Percentiles rank a stretch among this genome's conserved stretches.
Evolutionary conservation across 805 yeast species (phyloP).

Genomic region (Candida bentonensis): DNA sequence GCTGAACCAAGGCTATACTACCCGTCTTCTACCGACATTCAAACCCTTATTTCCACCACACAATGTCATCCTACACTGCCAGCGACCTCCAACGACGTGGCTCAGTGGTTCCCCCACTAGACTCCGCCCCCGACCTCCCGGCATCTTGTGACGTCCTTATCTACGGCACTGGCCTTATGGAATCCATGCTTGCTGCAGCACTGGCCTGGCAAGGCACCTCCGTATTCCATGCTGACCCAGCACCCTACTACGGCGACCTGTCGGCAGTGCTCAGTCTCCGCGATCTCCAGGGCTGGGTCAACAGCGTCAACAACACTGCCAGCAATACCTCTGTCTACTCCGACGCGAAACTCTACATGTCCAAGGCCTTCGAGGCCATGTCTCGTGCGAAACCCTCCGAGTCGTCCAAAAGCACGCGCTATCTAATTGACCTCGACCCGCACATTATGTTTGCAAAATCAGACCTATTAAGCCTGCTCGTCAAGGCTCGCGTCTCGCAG

Average conservation of each 20-base stretch:
- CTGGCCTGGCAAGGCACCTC: slow-evolving; percentile 97
- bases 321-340: slow-evolving; percentile 25
- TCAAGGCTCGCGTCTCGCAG: slow-evolving; percentile 77
- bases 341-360: slow-evolving; percentile 71
- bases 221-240: slow-evolving; percentile 78
- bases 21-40: too few species aligned
- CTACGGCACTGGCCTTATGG: slow-evolving; percentile 85
- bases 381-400: slow-evolving; percentile 11
- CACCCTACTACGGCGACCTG: slow-evolving; percentile 79
- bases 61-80: slow-evolving; percentile 27
- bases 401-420: slow-evolving; percentile 40
- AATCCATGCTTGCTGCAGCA: slow-evolving; percentile 82
- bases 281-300: slow-evolving; percentile 74
- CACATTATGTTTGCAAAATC: slow-evolving; percentile 79
- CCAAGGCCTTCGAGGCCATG: slow-evolving; percentile 33
- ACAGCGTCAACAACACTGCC: slow-evolving; percentile 38
- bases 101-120: slow-evolving; percentile 26
- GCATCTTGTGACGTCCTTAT: slow-evolving; percentile 78
- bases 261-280: slow-evolving; percentile 77
- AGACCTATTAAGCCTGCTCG: slow-evolving; percentile 65
- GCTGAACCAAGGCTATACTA: too few species aligned
- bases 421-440: slow-evolving; percentile 80
- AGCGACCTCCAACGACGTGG: slow-evolving; percentile 23
- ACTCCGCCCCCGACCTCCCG: slow-evolving; percentile 24
- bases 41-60: too few species aligned